A percentile compares a stretch with the other conserved stretches of the same genome.
These are phyloP conservation scores for Cyberlindnera galapagoensis DNA, from an alignment of 805 yeast species.

Conservation along the genomic window DNA sequence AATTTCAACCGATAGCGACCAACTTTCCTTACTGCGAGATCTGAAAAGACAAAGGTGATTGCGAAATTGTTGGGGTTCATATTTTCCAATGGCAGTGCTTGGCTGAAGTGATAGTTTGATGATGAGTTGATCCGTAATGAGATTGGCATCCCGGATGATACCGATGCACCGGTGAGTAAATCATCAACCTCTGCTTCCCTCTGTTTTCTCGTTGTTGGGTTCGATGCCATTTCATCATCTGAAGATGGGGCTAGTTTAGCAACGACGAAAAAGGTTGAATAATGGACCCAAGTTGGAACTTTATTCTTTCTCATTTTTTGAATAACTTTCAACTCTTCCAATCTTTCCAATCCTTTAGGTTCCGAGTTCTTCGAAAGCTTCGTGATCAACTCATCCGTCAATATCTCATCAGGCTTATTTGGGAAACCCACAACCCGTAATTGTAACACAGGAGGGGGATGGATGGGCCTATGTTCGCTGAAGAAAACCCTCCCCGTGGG, in stretches of 20 bases:
- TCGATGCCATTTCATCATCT: conserved; percentile 1
- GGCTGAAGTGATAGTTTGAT: conserved; percentile 8
- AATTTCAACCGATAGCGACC: conserved; percentile 24
- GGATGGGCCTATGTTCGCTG: conserved; percentile 28
- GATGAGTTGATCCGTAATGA: conserved; percentile 14
- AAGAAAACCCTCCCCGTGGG: conserved; percentile 17
- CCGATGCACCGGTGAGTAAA: conserved; percentile 19
- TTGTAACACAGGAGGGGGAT: conserved; percentile 28
- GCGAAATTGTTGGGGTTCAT: conserved; percentile 17
- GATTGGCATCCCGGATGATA: conserved; percentile 21
- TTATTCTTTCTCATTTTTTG: conserved; percentile 11
- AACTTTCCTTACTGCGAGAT: conserved; percentile 23
- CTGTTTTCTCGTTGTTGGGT: not conserved
- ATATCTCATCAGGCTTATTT: conserved; percentile 5
- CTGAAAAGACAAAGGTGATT: conserved; percentile 27
- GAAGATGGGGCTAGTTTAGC: conserved; percentile 16
- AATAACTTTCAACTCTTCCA: conserved; percentile 18
- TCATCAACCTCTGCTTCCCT: conserved; percentile 8
- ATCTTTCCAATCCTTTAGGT: conserved; percentile 12
- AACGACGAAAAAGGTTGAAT: conserved; percentile 23
- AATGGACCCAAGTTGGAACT: conserved; percentile 22
- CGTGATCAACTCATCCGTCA: conserved; percentile 11
- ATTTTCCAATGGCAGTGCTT: conserved; percentile 14
- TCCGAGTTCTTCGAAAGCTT: conserved; percentile 7
- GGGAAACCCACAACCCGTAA: conserved; percentile 14